Conservation (phyloP, 2,329 filamentous ascomycete species). For the Cadophora sp. region DNA sequence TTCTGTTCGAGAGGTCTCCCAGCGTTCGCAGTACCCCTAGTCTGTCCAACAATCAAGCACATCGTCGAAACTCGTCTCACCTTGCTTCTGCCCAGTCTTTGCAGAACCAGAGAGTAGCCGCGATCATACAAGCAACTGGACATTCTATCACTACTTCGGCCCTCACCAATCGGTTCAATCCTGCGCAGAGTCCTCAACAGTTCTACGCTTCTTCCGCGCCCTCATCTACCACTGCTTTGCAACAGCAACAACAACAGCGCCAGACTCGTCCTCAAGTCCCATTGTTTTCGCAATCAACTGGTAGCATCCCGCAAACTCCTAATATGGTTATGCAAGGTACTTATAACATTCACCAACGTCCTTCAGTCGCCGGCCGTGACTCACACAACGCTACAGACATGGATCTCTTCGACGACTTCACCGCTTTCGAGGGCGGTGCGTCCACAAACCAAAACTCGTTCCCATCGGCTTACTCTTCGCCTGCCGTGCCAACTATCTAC, state of each 20-base stretch:
- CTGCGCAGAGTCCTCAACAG: constrained; percentile 56
- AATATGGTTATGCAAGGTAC: constrained; percentile 67
- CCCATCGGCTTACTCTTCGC: constrained; percentile 42
- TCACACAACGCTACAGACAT: constrained; percentile 53
- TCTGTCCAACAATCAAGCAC: constrained; percentile 45
- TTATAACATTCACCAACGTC: constrained; percentile 31
- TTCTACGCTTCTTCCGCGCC: constrained; percentile 74
- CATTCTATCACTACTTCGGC: constrained; percentile 59
- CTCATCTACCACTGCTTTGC: constrained; percentile 63
- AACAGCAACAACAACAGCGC: constrained; percentile 54
- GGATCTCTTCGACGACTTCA: constrained; percentile 62
- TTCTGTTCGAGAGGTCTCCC: constrained; percentile 56
- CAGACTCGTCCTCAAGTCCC: constrained; percentile 72
- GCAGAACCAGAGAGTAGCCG: constrained; percentile 65
- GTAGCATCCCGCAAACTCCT: constrained; percentile 52
- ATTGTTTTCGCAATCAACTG: constrained; percentile 68
- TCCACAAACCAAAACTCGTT: constrained; percentile 37
- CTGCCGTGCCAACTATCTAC: constrained; percentile 52
- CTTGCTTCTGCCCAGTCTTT: constrained; percentile 56
- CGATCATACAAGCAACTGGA: constrained; percentile 64
- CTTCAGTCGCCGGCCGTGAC: constrained; percentile 36
- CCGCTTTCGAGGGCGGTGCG: constrained; percentile 55
- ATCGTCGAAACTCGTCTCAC: constrained; percentile 59
- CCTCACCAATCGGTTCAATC: constrained; percentile 65
- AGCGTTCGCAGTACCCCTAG: constrained; percentile 44